phyloP scores from a whole-genome alignment of 2,329 filamentous ascomycete genomes.

The Aspergillus carbonarius region DNA sequence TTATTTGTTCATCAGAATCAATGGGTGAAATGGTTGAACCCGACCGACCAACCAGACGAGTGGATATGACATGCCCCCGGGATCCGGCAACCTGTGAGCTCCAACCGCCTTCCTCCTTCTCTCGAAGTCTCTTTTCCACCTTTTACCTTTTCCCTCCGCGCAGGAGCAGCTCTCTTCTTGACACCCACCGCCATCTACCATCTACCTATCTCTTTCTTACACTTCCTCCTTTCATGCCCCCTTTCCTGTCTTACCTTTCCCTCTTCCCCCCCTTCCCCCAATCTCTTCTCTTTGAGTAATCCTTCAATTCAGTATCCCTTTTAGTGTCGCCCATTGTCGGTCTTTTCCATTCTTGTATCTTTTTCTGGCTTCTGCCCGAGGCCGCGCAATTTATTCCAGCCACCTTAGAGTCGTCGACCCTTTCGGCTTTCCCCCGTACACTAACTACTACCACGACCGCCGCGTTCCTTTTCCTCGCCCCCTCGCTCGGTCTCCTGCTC shows the following conservation, averaged over 20 bases:
- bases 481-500: constrained; percentile 19
- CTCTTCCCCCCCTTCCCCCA: constrained; percentile 21
- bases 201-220: constrained; percentile 16
- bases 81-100: constrained; percentile 7
- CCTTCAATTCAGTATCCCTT: constrained; percentile 13
- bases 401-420: constrained; percentile 28
- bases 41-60: constrained; percentile 8
- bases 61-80: constrained; percentile 12
- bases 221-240: constrained; percentile 25
- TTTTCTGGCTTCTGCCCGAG: constrained; percentile 24
- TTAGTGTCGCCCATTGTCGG: constrained; percentile 14
- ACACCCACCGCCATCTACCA: constrained; percentile 12
- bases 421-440: constrained; percentile 34
- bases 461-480: constrained; percentile 15
- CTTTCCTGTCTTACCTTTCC: constrained; percentile 19
- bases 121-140: constrained; percentile 19
- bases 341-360: constrained; percentile 22
- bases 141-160: constrained; percentile 13
- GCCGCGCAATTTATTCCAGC: constrained; percentile 36
- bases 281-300: constrained; percentile 12
- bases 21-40: not conserved
- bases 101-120: constrained; percentile 7
- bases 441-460: constrained; percentile 16
- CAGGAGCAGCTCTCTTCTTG: constrained; percentile 16
- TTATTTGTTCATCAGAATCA: not conserved